Evolutionary conservation across 2,329 filamentous ascomycete genomes (phyloP), one percentile per base, ranked within the genome.

Genomic region (Colletotrichum limetticola): DNA sequence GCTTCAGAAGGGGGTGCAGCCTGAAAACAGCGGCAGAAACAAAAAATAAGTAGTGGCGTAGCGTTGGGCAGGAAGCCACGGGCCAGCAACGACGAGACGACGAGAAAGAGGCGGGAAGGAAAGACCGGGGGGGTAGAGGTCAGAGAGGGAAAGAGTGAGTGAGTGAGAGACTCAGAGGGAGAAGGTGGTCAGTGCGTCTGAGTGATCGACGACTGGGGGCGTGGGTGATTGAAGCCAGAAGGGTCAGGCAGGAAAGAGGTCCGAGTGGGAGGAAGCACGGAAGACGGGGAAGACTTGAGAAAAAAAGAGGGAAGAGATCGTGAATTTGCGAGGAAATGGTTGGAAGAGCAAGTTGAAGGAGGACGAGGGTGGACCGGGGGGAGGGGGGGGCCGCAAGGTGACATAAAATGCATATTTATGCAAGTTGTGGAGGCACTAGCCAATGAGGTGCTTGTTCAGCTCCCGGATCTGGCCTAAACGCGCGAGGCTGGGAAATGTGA

Each of bases 21-120:
- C 70, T 72, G 55, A 72, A 70, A 72, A 72, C 55, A 60, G 59
- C 26, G 66, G 68, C 70, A 73, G 68, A 78, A 82, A 83, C 78
- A 83, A 82, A 82, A 80, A 81, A 79, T 42, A 42, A 80, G 80
- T 79, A 79, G 79, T 70, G 67, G 61, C 61, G 56, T 58, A 66
- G 60, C 26, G 67, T 80, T 82, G 78, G 76, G 78, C 78, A 74
- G 66, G 57, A 74, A 60, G 42, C 42, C 42, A 49, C 37, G 19
- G 19, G 19, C 32, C 32, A 35, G 32, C 32, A 16, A 46, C 19
- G 19, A 49, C 42, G 28, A 64, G 37, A 35, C 12, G 37, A 61
- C 37, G 35, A 62, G 59, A 32, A 59, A 66, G 53, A 42, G 63
- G 57, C 52, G 30, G 22, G 53, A 77, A 75, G 78, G 70, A 74